Base-by-base conservation (phyloP, 1,284 basidiomycete species). In the Cronartium quercuum region DNA sequence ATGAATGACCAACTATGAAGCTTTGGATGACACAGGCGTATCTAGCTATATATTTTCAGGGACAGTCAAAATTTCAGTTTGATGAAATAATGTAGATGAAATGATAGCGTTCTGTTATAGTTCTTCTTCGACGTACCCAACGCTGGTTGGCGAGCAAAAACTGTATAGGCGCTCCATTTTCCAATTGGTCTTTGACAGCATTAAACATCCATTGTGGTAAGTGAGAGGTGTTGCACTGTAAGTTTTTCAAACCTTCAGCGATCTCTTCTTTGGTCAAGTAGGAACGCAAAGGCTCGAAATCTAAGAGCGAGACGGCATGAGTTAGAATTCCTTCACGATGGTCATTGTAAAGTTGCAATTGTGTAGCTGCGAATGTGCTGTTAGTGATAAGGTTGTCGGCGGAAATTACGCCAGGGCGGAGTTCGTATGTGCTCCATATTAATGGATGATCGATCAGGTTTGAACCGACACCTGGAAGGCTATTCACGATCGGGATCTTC, bases 371-470 rank as follows among this genome's bases (percentile, higher is more conserved):
- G 15, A 63, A 63, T 4, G 68, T 71, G 15, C 42, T 41, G 42
- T 71, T 71, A n/a, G 42, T 64, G 34, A 60, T 6, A 24, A 71
- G 61, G 35, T 71, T 62, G 41, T 71, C 68, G 24, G 68, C 60
- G 6, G 68, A 71, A 24, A 71, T 44, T 9, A 71, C 57, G 4
- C 68, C 68, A 1, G 40, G 29, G 29, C 42, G 38, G 15, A 71
- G 61, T 12, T 62, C 34, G 61, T 71, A 75, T 15, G 62, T 61
- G 42, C 55, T 44, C 37, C 57, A 29, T 6, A 71, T 37, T 15
- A 42, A 37, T 3, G 70, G 66, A 65, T 76, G 78, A 76, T 78
- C 78, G 21, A 77, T 75, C 35, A 78, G 74, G 60, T 78, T 73
- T 13, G 71, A 47, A 9, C 78, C 78, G 2, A 78, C 78, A 47